Conservation (phyloP, 1,284 basidiomycete species). For the Pyrrhoderma lamaoense region DNA sequence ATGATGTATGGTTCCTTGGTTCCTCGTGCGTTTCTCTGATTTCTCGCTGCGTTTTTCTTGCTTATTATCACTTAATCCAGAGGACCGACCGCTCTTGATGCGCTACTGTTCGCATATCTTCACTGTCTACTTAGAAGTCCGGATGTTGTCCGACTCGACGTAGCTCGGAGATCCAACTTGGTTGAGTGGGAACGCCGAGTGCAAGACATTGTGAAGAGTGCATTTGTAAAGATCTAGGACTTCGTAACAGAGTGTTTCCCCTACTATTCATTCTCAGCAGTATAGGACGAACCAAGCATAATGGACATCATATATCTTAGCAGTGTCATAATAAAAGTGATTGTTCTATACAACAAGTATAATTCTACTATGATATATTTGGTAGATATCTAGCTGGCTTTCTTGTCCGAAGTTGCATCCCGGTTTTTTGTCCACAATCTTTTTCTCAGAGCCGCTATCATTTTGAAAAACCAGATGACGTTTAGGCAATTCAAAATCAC, state of each 20-base stretch:
- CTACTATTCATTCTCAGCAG: too few species aligned
- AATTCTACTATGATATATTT: too few species aligned
- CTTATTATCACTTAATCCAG: conserved; percentile 30
- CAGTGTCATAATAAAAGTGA: too few species aligned
- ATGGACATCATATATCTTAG: too few species aligned
- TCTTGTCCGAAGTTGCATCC: too few species aligned
- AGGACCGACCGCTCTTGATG: conserved; percentile 67
- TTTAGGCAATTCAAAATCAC: conserved; percentile 58
- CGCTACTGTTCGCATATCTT: conserved; percentile 71
- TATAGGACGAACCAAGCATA: too few species aligned
- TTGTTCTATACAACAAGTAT: too few species aligned
- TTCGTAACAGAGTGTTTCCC: conserved; percentile 6
- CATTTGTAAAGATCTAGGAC: conserved; percentile 27
- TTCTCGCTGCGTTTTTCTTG: neutral
- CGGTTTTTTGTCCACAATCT: conserved; percentile 24
- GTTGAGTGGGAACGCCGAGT: conserved; percentile 69
- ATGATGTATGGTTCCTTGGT: conserved; percentile 71
- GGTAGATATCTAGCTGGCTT: too few species aligned
- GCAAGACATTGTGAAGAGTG: conserved; percentile 46
- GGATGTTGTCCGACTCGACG: conserved; percentile 47
- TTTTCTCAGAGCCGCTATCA: conserved; percentile 51
- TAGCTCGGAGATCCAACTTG: conserved; percentile 63
- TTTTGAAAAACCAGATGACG: conserved; percentile 65
- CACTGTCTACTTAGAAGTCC: conserved; percentile 52
- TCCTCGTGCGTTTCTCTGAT: conserved; percentile 45